phyloP scores from a whole-genome alignment of 106 monocot species.

The Gastrodia elata region DNA sequence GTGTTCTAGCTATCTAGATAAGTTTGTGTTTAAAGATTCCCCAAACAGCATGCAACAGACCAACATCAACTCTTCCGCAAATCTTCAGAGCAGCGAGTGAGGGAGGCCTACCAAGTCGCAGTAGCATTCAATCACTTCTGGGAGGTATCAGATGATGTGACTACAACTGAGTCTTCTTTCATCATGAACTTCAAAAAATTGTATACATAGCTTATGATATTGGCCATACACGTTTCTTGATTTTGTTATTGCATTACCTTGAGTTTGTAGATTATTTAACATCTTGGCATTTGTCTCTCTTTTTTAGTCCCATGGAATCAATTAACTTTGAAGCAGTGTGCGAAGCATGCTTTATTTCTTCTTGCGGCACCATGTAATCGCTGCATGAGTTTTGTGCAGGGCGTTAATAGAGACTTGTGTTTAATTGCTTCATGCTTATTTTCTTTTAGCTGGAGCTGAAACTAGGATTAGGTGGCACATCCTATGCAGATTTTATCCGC shows the following conservation, averaged over 20 bases:
- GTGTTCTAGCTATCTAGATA: too few species aligned
- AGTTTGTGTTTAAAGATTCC: too few species aligned
- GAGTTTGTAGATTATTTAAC: not conserved
- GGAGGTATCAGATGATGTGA: too few species aligned
- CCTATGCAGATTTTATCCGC: conserved; percentile 86
- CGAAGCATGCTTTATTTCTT: not conserved
- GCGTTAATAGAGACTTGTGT: not conserved
- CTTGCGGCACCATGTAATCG: not conserved
- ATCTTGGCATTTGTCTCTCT: not conserved
- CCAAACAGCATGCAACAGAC: too few species aligned
- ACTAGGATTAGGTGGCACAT: conserved; percentile 88
- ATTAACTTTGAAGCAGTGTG: not conserved
- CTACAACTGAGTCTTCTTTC: too few species aligned
- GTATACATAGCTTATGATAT: not conserved
- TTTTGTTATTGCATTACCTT: not conserved
- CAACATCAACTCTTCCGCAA: too few species aligned
- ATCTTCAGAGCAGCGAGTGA: too few species aligned
- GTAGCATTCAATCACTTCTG: too few species aligned
- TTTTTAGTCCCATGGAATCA: not conserved
- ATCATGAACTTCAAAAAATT: not conserved
- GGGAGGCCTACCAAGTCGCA: too few species aligned
- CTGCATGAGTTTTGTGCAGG: not conserved
- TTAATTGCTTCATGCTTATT: not conserved
- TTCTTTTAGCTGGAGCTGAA: conserved; percentile 62
- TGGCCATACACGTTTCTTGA: not conserved